Evolutionary conservation across 23 red algal species (phyloP), one percentile per base, ranked within the genome.

Genomic region (Gracilariopsis chorda): DNA sequence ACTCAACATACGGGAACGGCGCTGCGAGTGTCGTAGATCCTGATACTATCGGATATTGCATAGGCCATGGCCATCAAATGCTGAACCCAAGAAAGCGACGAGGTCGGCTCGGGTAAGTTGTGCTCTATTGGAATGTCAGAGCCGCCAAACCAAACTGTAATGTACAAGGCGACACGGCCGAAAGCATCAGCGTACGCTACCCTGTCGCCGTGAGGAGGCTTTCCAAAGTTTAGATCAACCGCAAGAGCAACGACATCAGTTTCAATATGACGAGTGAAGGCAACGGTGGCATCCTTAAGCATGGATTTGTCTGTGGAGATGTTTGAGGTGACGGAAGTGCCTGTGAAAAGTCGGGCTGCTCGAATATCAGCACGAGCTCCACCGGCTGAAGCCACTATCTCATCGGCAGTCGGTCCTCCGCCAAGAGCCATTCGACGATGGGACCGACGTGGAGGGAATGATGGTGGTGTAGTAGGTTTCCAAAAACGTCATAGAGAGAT

Each of bases 401-500:
- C 70, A 61, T 94, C 80, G 13, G 47, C 62, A 24, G 55, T 19
- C 10, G 44, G 68, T 20, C 77, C 77, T 20, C 77, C 77, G 46
- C 89, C 89, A 39, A 94, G 82, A 48, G 82, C 80, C 19, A 94
- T 81, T 70, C 82, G 48, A 80, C 23, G 32, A 94, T 72, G 70
- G 91, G 58, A 21, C 58, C 71, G 10, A 77, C 70, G 73, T 94
- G 91, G 14, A 79, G 80, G 30, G 52, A 45, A 29, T 75, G 74
- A 32, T 91, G 75, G 48, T 52, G 60, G 59, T 91, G 74, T 51
- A 91, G 58, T 11, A 37, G 74, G 77, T 91, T 91, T 53, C 88
- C 88, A 43, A 91, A 82, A 12, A 91, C 88, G 60, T 91, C 88
- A 59, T 82, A 91, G 45, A 91, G 61, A 0, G 88, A 51, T n/a